phyloP scores from a whole-genome alignment of 768 basidiomycete species.

The Sarcomyxa edulis region DNA sequence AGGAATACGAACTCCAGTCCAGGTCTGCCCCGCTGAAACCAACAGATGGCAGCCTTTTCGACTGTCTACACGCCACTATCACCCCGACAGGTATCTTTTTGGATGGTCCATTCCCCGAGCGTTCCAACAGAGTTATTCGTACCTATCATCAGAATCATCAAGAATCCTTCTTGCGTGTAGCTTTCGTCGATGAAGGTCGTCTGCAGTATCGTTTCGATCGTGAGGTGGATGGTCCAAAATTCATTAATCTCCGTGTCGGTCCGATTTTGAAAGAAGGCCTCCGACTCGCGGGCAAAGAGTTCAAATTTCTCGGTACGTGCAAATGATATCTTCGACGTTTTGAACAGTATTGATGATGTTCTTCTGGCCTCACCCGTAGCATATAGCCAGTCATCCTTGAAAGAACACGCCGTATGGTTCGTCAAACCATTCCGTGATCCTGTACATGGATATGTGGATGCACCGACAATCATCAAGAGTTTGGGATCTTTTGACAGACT shows the following conservation, averaged over 20 bases:
- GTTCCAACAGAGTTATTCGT: conserved; percentile 59
- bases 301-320: conserved; percentile 64
- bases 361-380: no score
- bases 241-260: conserved; percentile 45
- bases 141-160: conserved; percentile 37
- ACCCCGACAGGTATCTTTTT: conserved; percentile 51
- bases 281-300: conserved; percentile 47
- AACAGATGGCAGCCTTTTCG: conserved; percentile 29
- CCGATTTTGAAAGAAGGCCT: conserved; percentile 38
- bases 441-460: conserved; percentile 25
- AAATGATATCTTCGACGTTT: no score
- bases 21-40: conserved; percentile 18
- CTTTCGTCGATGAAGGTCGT: conserved; percentile 54
- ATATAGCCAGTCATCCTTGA: conserved; percentile 73
- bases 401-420: conserved; percentile 65
- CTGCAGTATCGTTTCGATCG: conserved; percentile 50
- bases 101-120: conserved; percentile 52
- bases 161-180: conserved; percentile 57
- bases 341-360: no score
- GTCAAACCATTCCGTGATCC: conserved; percentile 46
- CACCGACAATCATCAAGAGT: conserved; percentile 44
- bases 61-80: conserved; percentile 41
- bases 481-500: conserved; percentile 51
- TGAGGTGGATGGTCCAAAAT: conserved; percentile 47
- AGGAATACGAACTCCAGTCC: conserved; percentile 18